A percentile compares a stretch with the other conserved stretches of the same genome.
Evolutionary conservation across 257 asterid species (phyloP).

Genomic region (Forsythia viridissima): DNA sequence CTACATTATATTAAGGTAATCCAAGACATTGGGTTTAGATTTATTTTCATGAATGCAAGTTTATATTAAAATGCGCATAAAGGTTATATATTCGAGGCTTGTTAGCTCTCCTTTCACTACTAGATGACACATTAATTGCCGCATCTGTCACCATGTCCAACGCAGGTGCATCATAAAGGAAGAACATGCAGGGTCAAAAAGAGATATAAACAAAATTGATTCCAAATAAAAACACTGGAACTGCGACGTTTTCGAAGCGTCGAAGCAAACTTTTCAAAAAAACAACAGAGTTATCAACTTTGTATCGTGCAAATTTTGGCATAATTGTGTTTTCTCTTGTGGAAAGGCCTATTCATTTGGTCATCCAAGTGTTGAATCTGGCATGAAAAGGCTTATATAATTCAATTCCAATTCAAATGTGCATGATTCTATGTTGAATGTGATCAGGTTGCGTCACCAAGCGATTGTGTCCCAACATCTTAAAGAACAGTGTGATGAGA

Average conservation of each 20-base stretch:
- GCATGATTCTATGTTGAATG: not conserved
- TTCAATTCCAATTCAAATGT: not conserved
- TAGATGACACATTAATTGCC: no score
- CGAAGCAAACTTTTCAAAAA: conserved; percentile 28
- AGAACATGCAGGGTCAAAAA: conserved; percentile 16
- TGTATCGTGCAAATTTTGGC: conserved; percentile 27
- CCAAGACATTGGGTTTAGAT: no score
- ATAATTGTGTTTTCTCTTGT: conserved; percentile 6
- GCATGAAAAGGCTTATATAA: not conserved
- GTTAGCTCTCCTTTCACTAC: no score
- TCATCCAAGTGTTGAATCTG: conserved; percentile 3
- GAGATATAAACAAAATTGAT: conserved; percentile 29
- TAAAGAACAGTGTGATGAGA: conserved; percentile 5
- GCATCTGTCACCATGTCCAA: no score
- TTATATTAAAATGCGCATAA: no score
- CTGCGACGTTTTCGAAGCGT: conserved; percentile 29
- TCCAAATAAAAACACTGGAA: conserved; percentile 16
- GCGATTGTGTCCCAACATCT: not conserved
- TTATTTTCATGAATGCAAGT: no score
- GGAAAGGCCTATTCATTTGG: conserved; percentile 23
- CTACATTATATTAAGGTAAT: no score
- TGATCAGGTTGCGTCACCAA: not conserved
- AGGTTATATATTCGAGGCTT: no score
- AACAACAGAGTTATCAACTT: conserved; percentile 25
- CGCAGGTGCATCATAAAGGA: not conserved